These are phyloP conservation scores for Hebeloma cylindrosporum DNA, from an alignment of 768 basidiomycete species.

Conservation along the genomic window DNA sequence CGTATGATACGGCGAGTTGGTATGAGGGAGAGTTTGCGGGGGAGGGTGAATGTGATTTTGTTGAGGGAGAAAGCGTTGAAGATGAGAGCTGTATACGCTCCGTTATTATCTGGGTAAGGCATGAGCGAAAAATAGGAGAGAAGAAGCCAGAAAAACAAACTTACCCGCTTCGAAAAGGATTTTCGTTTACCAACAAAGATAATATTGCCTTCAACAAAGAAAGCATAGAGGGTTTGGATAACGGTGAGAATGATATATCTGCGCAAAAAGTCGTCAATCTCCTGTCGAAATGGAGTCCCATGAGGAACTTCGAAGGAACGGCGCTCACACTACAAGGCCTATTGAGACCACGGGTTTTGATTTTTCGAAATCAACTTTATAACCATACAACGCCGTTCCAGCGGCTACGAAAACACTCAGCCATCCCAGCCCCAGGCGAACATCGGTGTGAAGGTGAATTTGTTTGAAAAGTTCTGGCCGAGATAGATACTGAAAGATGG, in stretches of 20 bases:
- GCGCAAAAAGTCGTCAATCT: constrained; percentile 9
- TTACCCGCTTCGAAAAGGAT: constrained; percentile 81
- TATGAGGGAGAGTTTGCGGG: constrained; percentile 61
- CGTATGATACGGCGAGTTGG: constrained; percentile 62
- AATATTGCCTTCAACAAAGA: constrained; percentile 79
- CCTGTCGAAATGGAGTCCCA: constrained; percentile 10
- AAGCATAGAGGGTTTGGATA: constrained; percentile 78
- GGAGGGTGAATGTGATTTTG: constrained; percentile 21
- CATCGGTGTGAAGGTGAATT: constrained; percentile 84
- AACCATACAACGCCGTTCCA: constrained; percentile 82
- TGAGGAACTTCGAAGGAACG: too few species aligned
- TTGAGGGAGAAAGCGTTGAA: constrained; percentile 54
- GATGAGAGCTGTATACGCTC: constrained; percentile 84
- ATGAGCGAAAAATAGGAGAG: not conserved
- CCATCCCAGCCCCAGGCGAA: constrained; percentile 87
- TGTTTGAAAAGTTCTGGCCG: constrained; percentile 83
- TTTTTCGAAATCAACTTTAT: constrained; percentile 85
- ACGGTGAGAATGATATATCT: constrained; percentile 78
- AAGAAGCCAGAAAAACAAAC: constrained; percentile 35
- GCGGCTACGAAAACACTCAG: constrained; percentile 78
- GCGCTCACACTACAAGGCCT: constrained; percentile 73
- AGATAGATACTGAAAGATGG: constrained; percentile 66
- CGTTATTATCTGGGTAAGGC: constrained; percentile 70
- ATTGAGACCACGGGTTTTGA: constrained; percentile 78
- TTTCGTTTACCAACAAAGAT: constrained; percentile 91